Conservation (phyloP, 176 grass and related monocot genomes). For the Oryza australiensis region DNA sequence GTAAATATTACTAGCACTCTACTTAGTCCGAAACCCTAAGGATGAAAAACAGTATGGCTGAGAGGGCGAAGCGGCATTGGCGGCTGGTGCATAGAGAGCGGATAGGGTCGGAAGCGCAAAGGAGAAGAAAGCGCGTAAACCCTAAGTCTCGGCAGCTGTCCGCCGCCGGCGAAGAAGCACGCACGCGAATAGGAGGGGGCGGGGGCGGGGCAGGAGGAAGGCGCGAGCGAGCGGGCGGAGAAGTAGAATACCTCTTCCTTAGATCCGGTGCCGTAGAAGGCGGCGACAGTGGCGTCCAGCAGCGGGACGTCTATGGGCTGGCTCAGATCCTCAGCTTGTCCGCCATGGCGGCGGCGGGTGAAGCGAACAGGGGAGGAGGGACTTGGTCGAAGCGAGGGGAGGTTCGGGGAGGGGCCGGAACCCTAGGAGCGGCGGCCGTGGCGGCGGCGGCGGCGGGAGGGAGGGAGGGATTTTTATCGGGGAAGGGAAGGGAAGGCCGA, state of each 20-base stretch:
- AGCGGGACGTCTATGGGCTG: conserved; percentile 91
- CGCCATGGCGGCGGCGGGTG: conserved; percentile 54
- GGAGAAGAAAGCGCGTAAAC: conserved; percentile 32
- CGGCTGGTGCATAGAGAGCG: not conserved
- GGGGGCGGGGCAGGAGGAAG: not conserved
- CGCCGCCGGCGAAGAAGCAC: not conserved
- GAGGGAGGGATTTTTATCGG: conserved; percentile 2
- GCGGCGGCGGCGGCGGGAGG: conserved; percentile 14
- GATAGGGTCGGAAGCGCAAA: not conserved
- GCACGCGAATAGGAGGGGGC: not conserved
- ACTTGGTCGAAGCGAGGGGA: not conserved
- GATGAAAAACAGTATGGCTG: not conserved
- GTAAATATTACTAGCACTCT: not conserved
- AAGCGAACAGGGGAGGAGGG: not conserved
- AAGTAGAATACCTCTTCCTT: conserved; percentile 81
- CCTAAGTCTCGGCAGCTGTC: conserved; percentile 23
- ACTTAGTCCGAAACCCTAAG: not conserved
- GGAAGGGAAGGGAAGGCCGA: not conserved
- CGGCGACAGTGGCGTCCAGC: conserved; percentile 92
- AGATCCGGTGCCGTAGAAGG: conserved; percentile 99
- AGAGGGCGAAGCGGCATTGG: not conserved
- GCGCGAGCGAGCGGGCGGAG: not conserved
- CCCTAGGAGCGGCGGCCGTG: conserved; percentile 27
- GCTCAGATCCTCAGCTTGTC: conserved; percentile 96
- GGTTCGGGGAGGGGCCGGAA: not conserved